These are phyloP conservation scores for Athelia sp. DNA, from an alignment of 1,284 basidiomycete genomes.

Conservation along the genomic window DNA sequence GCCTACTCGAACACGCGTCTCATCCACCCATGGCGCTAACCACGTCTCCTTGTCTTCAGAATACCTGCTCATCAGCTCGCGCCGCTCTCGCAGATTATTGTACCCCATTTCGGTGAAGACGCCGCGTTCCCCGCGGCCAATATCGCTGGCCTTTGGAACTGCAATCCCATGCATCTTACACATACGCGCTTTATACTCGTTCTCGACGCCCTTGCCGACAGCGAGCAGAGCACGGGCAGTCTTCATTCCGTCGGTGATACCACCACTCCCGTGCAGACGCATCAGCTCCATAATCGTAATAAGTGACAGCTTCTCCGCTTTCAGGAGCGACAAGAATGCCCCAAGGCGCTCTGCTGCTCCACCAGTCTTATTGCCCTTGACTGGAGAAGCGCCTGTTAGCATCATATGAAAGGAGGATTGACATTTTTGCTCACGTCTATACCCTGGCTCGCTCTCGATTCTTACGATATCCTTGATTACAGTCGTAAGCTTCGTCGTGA, in stretches of 20 bases:
- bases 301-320: constrained; percentile 78
- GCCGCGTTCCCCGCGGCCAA: constrained; percentile 33
- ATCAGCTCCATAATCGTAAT: constrained; percentile 91
- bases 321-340: constrained; percentile 75
- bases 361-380: constrained; percentile 8
- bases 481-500: constrained; percentile 48
- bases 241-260: constrained; percentile 86
- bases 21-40: constrained; percentile 82
- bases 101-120: constrained; percentile 60
- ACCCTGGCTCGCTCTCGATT: not conserved
- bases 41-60: constrained; percentile 61
- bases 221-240: constrained; percentile 80
- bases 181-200: constrained; percentile 83
- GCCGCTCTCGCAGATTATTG: constrained; percentile 47
- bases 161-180: constrained; percentile 64
- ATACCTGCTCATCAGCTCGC: constrained; percentile 61
- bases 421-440: no score
- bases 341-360: constrained; percentile 21
- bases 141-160: constrained; percentile 38
- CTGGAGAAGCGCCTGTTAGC: no score
- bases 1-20: constrained; percentile 75
- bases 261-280: constrained; percentile 76
- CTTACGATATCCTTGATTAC: constrained; percentile 51
- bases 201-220: constrained; percentile 84
- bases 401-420: not conserved